Evolutionary conservation across 805 yeast genomes (phyloP), one percentile per base, ranked within the genome.

Genomic region (Suhomyces xylopsoci): DNA sequence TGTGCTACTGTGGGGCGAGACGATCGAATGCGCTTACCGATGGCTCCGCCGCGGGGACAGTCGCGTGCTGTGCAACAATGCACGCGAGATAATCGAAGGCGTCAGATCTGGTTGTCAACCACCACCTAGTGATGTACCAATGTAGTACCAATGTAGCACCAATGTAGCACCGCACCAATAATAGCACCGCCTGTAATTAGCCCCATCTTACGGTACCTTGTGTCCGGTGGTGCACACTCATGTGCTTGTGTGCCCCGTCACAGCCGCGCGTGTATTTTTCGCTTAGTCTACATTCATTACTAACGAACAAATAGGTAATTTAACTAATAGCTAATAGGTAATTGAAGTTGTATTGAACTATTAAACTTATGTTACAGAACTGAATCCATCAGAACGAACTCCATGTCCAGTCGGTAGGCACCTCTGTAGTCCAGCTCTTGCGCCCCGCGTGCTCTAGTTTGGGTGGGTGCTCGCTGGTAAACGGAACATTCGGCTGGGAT

Each of bases 331-430:
- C n/a, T n/a, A n/a, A n/a, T n/a, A n/a, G n/a, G n/a, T n/a, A n/a
- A n/a, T n/a, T n/a, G n/a, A n/a, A n/a, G n/a, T n/a, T n/a, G n/a
- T n/a, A 20, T 20, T 20, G 22, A 20, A 20, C 22, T 20, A 20
- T 20, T 20, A 4, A 20, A 20, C 22, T 20, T 20, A 20, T 20
- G 4, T 20, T 20, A 20, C 22, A 20, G 22, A 38, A 38, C 24
- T 19, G 17, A 38, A 9, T 3, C 44, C 30, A 41, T 62, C 57
- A 78, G 59, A 79, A 78, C 5, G 82, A 77, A 60, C 83, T 78
- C 83, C 83, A 79, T 25, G 71, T 74, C 83, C 83, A 79, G 62
- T 79, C 81, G 28, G 59, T 51, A 1, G 52, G 50, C 14, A 52
- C 51, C 20, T 50, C 55, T 48, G 44, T 45, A 46, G 28, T 47